A percentile compares a stretch with the other conserved stretches of the same genome.
Conservation (phyloP, 176 grass and related monocot genomes). For the Musa acuminata region DNA sequence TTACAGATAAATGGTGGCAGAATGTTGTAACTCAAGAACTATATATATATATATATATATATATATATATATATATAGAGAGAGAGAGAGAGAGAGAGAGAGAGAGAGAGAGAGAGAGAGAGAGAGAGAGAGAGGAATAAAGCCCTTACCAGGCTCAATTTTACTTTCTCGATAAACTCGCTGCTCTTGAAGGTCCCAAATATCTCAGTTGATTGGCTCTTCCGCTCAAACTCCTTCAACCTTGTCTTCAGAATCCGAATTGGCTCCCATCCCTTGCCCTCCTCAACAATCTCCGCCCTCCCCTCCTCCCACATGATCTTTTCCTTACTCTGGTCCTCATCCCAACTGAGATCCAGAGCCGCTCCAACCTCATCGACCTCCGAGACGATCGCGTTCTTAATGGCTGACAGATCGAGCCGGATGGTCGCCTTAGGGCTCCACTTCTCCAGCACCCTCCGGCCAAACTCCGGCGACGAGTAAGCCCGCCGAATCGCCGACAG, state of each 20-base stretch:
- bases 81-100: too few relatives aligned
- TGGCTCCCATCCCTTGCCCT: slow-evolving; percentile 67
- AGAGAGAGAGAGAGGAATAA: not conserved
- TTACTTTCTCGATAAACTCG: slow-evolving; percentile 57
- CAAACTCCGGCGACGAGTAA: slow-evolving; percentile 38
- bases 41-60: too few relatives aligned
- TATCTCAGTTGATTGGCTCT: slow-evolving; percentile 47
- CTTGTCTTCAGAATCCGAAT: slow-evolving; percentile 52
- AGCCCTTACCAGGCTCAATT: slow-evolving; percentile 55
- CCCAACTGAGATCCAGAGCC: slow-evolving; percentile 6
- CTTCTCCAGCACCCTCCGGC: slow-evolving; percentile 39
- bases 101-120: not conserved
- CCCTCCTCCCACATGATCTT: slow-evolving; percentile 9
- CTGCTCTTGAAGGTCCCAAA: slow-evolving; percentile 34
- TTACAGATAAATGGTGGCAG: too few relatives aligned
- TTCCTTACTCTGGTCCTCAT: not conserved
- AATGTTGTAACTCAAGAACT: too few relatives aligned
- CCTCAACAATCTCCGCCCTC: slow-evolving; percentile 28
- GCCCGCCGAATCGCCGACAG: slow-evolving; percentile 36
- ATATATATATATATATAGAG: too few relatives aligned
- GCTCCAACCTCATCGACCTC: slow-evolving; percentile 32
- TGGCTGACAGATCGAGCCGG: slow-evolving; percentile 59
- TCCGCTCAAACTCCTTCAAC: slow-evolving; percentile 64
- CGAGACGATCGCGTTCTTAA: slow-evolving; percentile 59
- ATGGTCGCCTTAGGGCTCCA: slow-evolving; percentile 43